Percentiles rank a stretch among this genome's conserved stretches.
Evolutionary conservation across 495 filamentous ascomycete species (phyloP).

Genomic region (Hyaloscypha variabilis): DNA sequence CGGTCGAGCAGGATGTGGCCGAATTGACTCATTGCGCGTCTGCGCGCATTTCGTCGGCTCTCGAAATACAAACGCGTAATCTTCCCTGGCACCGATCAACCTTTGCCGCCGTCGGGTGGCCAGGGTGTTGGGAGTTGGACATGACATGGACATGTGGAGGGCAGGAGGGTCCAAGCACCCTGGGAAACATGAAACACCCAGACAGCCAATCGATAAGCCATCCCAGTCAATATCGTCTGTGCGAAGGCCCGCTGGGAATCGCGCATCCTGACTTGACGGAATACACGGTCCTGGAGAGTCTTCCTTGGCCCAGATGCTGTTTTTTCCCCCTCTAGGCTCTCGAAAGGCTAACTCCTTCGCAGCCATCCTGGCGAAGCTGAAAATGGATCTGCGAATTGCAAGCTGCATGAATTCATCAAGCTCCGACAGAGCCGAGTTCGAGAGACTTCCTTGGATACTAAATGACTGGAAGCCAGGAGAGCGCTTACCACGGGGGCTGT

Average conservation of each 20-base stretch:
- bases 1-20: neutral
- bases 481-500: constrained; percentile 20
- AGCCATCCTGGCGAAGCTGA: constrained; percentile 13
- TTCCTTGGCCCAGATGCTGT: neutral
- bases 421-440: constrained; percentile 1
- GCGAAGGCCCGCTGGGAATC: constrained; percentile 2
- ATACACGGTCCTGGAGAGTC: neutral
- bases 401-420: constrained; percentile 11
- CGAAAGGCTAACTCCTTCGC: constrained; percentile 3
- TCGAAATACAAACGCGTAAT: constrained; percentile 12
- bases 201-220: constrained; percentile 16
- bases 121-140: too few relatives aligned
- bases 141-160: too few relatives aligned
- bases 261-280: neutral
- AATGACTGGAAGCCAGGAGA: constrained; percentile 12
- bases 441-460: neutral
- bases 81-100: constrained; percentile 1
- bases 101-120: constrained; percentile 6
- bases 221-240: constrained; percentile 3
- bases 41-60: constrained; percentile 8
- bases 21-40: neutral
- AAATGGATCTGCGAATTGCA: constrained; percentile 17
- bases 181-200: neutral
- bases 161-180: neutral
- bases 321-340: neutral